Conservation (phyloP, 2,329 filamentous ascomycete genomes). For the Decorospora gaudefroyi region DNA sequence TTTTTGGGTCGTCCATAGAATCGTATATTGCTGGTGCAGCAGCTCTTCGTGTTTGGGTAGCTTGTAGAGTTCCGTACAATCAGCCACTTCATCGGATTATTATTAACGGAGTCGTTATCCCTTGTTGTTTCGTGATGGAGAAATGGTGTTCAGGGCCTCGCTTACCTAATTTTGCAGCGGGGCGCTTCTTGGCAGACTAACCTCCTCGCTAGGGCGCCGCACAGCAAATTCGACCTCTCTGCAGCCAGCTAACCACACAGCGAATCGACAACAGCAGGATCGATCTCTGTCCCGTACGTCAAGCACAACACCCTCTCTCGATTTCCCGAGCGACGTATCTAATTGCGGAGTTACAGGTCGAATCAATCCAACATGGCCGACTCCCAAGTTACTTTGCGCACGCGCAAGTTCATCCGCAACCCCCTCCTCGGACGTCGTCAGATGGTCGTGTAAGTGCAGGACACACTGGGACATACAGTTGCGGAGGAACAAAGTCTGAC, state of each 20-base stretch:
- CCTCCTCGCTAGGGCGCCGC: no score
- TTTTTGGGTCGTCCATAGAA: constrained; percentile 20
- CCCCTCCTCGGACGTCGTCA: constrained; percentile 97
- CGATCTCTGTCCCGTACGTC: constrained; percentile 43
- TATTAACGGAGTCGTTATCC: no score
- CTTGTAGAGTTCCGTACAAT: no score
- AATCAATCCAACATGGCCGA: constrained; percentile 76
- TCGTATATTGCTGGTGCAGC: not conserved
- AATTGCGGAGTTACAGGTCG: constrained; percentile 37
- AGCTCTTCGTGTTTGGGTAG: not conserved
- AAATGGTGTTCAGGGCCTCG: constrained; percentile 10
- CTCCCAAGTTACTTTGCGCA: constrained; percentile 67
- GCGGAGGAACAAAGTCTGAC: constrained; percentile 36
- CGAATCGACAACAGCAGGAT: constrained; percentile 42
- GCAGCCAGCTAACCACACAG: constrained; percentile 41
- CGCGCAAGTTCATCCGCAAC: constrained; percentile 99
- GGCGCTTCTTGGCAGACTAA: constrained; percentile 22
- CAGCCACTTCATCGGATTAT: no score
- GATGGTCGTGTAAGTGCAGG: constrained; percentile 86
- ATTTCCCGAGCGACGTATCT: constrained; percentile 12
- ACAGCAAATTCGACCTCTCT: constrained; percentile 34
- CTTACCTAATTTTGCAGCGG: constrained; percentile 31
- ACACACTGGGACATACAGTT: constrained; percentile 19
- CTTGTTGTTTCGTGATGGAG: not conserved
- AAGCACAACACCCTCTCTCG: constrained; percentile 9